A percentile compares a stretch with the other conserved stretches of the same genome.
phyloP scores from a whole-genome alignment of 805 yeast species.

The Wickerhamomyces kurtzmanii region DNA sequence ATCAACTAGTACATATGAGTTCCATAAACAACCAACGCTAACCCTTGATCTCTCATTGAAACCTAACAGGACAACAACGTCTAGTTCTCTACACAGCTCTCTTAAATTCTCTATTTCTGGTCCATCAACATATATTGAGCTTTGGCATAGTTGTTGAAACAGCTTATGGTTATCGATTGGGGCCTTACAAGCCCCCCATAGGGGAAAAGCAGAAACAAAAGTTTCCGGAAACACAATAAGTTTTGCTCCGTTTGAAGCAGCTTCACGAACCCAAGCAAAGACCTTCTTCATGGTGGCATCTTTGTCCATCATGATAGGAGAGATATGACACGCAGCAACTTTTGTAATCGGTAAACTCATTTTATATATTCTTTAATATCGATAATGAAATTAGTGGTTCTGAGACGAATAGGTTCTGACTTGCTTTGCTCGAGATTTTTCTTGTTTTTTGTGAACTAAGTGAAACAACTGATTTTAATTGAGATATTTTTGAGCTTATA shows the following conservation, averaged over 20 bases:
- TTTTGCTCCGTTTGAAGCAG: constrained; percentile 13
- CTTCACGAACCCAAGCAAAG: constrained; percentile 8
- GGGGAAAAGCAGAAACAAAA: constrained; percentile 14
- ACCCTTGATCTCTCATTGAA: constrained; percentile 13
- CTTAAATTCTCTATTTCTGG: constrained; percentile 11
- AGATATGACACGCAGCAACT: constrained; percentile 15
- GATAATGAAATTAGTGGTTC: no score
- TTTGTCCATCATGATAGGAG: constrained; percentile 13
- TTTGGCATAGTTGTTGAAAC: constrained; percentile 10
- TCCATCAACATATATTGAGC: constrained; percentile 15
- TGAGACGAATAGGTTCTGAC: no score
- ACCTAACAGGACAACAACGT: constrained; percentile 13
- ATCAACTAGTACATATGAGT: constrained; percentile 12
- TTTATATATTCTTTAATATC: neutral
- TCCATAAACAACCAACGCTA: constrained; percentile 17
- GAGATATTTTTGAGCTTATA: no score
- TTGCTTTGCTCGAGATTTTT: no score
- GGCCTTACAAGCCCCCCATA: constrained; percentile 15
- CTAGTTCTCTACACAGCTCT: constrained; percentile 8
- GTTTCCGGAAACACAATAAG: constrained; percentile 14
- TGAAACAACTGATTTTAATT: no score
- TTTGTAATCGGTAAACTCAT: constrained; percentile 10
- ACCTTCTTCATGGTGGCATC: constrained; percentile 13
- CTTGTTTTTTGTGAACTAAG: no score
- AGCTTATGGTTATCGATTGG: constrained; percentile 16